Evolutionary conservation across 2,329 filamentous ascomycete genomes (phyloP), one percentile per base, ranked within the genome.

Genomic region (Cercospora beticola): DNA sequence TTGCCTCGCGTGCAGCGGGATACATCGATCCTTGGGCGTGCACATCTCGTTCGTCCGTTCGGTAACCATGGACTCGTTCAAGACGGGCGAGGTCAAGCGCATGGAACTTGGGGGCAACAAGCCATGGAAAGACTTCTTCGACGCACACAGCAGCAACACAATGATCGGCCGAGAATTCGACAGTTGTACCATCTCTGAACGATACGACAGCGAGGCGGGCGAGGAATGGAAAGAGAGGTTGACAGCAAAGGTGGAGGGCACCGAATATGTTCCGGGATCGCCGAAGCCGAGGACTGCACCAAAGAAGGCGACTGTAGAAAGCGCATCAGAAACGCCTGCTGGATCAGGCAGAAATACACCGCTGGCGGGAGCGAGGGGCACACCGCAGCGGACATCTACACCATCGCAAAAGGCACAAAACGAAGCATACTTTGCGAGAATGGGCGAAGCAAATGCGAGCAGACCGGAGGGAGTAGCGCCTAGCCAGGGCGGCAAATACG

Each of bases 51-150:
- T 99, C 83, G 94, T 99, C 72, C 91, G 95, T 69, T 95, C 92
- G 77, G 95, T 98, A 78, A 97, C 93, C 70, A 99, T 99, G 95
- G 95, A 99, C 83, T 93, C 93, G 67, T 98, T 99, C 85, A 99
- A 99, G 81, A 88, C 89, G 72, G 87, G 87, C 76, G 95, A 99
- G 82, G 94, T 98, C 76, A 90, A 92, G 81, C 91, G 94, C 74
- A 98, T 99, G 95, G 89, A 94, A 68, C 85, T 91, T 23, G 95
- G 94, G 57, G 95, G 95, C 64, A 99, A 99, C 82, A 89, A 91
- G 70, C 87, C 89, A 16, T 98, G 93, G 90, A 90, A 90, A 74
- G 84, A 86, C 26, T 98, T 97, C 82, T 99, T 97, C 80, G 91
- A 97, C 64, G 70, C 74, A 28, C 84, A 86, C 71, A 66, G 77